Evolutionary conservation across 306 rosid genomes (phyloP), one percentile per base, ranked within the genome.

Genomic region (Echinosophora koreensis): DNA sequence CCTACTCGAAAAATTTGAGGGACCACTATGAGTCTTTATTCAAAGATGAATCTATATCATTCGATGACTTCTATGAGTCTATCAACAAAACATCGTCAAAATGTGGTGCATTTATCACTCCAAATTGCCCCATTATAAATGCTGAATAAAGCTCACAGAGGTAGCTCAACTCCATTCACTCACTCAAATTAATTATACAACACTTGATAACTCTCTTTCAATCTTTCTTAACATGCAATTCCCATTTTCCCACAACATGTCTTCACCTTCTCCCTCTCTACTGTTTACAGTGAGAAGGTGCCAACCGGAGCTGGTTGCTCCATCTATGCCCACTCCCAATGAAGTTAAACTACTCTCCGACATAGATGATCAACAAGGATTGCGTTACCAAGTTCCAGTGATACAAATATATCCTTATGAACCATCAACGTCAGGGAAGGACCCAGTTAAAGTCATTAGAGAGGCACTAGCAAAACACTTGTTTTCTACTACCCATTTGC

Each of bases 401-500:
- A 8, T 74, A 3, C 46, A 14, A 4, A 3, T 79, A 0, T 83
- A 74, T 18, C 28, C 16, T 7, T 2, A 62, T 5, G n/a, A 75
- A 4, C 66, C 81, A 13, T 78, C 59, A 4, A 69, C 60, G 69
- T 62, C 0, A 3, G 70, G 37, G 14, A 79, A 79, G 56, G 84
- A 74, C 5, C 86, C 81, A 0, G 74, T 62, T 28, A 3, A 78
- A 2, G 58, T 79, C 1, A 76, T 83, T 9, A 50, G 11, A 78
- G 0, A 50, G 0, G 80, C 86, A 41, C 50, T 78, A 0, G 39
- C 80, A 0, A 68, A 12, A 44, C 81, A 11, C 73, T 83, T 4
- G 81, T 83, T 0, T 55, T 52, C 8, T 83, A 78, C 27, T 79
- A 79, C 4, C 83, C 81, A 14, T 52, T 83, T 14, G 83, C 86